Percentiles rank a stretch among this genome's conserved stretches.
Evolutionary conservation across 768 basidiomycete genomes (phyloP).

Genomic region (Macrolepiota albuminosa): DNA sequence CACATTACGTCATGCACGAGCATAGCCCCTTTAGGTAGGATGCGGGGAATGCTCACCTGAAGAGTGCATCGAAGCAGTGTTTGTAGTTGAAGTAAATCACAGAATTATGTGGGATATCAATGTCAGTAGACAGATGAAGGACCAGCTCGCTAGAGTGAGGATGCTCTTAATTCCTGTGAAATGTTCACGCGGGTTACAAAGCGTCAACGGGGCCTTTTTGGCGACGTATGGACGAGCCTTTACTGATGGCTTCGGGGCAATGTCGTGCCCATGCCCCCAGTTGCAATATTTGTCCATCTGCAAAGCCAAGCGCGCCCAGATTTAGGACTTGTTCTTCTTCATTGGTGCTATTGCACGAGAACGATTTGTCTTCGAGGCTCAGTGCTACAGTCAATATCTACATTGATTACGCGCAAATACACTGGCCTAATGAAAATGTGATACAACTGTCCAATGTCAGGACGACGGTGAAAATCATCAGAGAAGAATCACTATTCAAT

Average conservation of each 20-base stretch:
- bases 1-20: too few species aligned
- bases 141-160: constrained; percentile 3
- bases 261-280: constrained; percentile 27
- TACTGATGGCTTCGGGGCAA: constrained; percentile 4
- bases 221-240: background rate
- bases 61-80: too few species aligned
- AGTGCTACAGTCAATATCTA: constrained; percentile 25
- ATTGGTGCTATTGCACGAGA: constrained; percentile 21
- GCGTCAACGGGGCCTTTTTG: background rate
- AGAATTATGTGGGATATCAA: too few species aligned
- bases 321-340: constrained; percentile 23
- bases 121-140: too few species aligned
- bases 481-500: constrained; percentile 8
- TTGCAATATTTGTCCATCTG: constrained; percentile 26
- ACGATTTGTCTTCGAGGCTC: constrained; percentile 19
- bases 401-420: constrained; percentile 18
- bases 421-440: constrained; percentile 9
- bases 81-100: too few species aligned
- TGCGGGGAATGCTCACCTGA: too few species aligned
- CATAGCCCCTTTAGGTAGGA: too few species aligned
- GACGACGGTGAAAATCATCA: constrained; percentile 20
- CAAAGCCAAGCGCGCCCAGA: constrained; percentile 19
- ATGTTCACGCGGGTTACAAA: background rate
- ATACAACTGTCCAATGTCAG: constrained; percentile 8
- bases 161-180: background rate